Base-by-base conservation (phyloP, 306 rosid species). In the Gastrolobium bilobum region DNA sequence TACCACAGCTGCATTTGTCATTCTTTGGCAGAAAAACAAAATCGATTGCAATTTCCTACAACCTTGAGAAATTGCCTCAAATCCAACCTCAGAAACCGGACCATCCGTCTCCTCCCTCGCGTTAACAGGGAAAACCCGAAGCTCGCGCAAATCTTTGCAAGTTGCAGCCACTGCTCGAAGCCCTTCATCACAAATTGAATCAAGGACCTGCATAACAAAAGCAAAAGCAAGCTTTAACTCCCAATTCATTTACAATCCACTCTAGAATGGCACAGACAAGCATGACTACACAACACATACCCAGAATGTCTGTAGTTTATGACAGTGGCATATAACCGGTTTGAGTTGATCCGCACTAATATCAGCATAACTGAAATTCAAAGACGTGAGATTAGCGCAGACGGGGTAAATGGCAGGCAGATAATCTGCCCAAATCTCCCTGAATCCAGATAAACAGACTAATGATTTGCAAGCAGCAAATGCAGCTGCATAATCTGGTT, bases 121-220 rank as follows among this genome's bases (percentile, higher is more conserved):
- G 47, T 91, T 80, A 20, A 83, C 72, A 20, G 95, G 98, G 54
- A 91, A 93, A 70, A 93, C 97, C 10, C 98, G 85, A 52, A 93
- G 95, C 80, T 93, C 98, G 0, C 81, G 93, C 63, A 93, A 54
- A 44, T 91, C 93, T 79, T 84, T 93, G 90, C 98, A 93, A 70
- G 93, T 80, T 31, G 86, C 88, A 69, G 97, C 97, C 70, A 91
- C 97, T 8, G 91, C 98, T 77, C 88, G 86, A 57, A 93, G 98
- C 40, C 98, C 98, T 72, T 91, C 97, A 62, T 93, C 98, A 33
- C 93, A 78, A 42, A 93, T 79, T 31, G 98, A 73, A 85, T 93
- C 98, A 11, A 91, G 89, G 4, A 83, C 97, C 98, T 91, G 84
- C 83, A 87, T 2, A 33, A 13, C 6, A 9, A 80, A 8, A 82